Percentiles rank a stretch among this genome's conserved stretches.
Evolutionary conservation across 2,329 filamentous ascomycete species (phyloP).

Genomic region (Calonectria henricotiae): DNA sequence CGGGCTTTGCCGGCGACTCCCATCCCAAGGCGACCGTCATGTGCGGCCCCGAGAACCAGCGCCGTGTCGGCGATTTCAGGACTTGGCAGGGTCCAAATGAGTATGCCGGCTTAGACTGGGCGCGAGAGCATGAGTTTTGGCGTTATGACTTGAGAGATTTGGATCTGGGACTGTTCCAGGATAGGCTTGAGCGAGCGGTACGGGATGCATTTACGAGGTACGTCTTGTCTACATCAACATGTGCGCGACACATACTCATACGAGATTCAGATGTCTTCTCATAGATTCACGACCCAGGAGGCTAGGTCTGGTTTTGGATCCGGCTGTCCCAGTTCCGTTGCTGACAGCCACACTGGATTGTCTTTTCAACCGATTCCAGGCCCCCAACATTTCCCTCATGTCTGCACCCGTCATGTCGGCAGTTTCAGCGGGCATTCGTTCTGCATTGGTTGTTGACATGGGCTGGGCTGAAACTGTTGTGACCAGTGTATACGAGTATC

Average conservation of each 20-base stretch:
- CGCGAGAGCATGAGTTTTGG: slow-evolving; percentile 82
- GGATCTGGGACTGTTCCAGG: slow-evolving; percentile 86
- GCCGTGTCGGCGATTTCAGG: slow-evolving; percentile 86
- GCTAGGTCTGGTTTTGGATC: slow-evolving; percentile 83
- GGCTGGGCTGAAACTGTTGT: slow-evolving; percentile 93
- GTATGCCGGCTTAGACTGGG: slow-evolving; percentile 71
- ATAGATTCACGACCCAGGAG: slow-evolving; percentile 84
- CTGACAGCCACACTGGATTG: slow-evolving; percentile 83
- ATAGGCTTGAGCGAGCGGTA: slow-evolving; percentile 88
- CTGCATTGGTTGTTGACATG: slow-evolving; percentile 90
- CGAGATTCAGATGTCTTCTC: slow-evolving; percentile 69
- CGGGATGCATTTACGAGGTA: slow-evolving; percentile 88
- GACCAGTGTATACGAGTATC: slow-evolving; percentile 91
- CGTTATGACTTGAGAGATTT: slow-evolving; percentile 79
- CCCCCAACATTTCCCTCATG: slow-evolving; percentile 85
- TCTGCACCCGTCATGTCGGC: slow-evolving; percentile 82
- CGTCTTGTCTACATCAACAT: slow-evolving; percentile 55
- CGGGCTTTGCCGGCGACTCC: slow-evolving; percentile 90
- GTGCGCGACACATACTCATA: slow-evolving; percentile 36
- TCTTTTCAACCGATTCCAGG: slow-evolving; percentile 85
- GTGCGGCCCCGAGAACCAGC: slow-evolving; percentile 83
- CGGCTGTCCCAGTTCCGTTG: slow-evolving; percentile 83
- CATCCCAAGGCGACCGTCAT: slow-evolving; percentile 79
- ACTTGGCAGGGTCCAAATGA: slow-evolving; percentile 74
- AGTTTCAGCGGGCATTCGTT: slow-evolving; percentile 86